Base-by-base conservation (phyloP, 805 yeast species). In the Cyberlindnera veronae region DNA sequence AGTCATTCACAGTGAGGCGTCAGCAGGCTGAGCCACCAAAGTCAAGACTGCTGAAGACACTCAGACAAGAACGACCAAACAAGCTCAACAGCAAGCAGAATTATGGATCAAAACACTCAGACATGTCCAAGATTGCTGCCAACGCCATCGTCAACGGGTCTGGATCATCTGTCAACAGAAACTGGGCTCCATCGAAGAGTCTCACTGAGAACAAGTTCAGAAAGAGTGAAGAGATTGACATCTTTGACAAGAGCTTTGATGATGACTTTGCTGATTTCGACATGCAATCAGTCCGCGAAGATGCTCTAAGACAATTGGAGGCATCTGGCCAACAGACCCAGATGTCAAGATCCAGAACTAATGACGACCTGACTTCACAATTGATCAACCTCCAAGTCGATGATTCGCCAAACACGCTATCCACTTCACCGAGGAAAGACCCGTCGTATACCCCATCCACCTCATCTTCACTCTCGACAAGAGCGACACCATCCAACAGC, bases 11-110 rank as follows among this genome's bases (percentile, higher is more conserved):
- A 12, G 48, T 46, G 16, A 50, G 54, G 40, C 49, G 44, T 15
- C 58, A 45, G 36, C 42, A 21, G 34, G 48, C 36, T 17, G 51
- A 34, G 22, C 58, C 38, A 16, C 53, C 43, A 24, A 49, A 44
- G 17, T 35, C 55, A 35, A 54, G 60, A 24, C 46, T 65, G 57
- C 44, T 56, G 30, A 64, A 62, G 29, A 64, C 72, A 2, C 46
- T 67, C 22, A 51, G 71, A 41, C 39, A 55, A 22, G 60, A 57
- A 5, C 51, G 46, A 38, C 45, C 44, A 0, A 42, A 51, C 24
- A 48, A 38, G 24, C 35, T 48, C 42, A 42, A 44, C 37, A 35
- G 38, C 21, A 48, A 38, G 30, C 40, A 36, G 17, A 42, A 48
- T 26, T 34, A 36, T 22, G 18, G 29, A 3, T 21, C 48, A 6